Conservation (phyloP, 345 rosid genomes). For the Brassica nigra region DNA sequence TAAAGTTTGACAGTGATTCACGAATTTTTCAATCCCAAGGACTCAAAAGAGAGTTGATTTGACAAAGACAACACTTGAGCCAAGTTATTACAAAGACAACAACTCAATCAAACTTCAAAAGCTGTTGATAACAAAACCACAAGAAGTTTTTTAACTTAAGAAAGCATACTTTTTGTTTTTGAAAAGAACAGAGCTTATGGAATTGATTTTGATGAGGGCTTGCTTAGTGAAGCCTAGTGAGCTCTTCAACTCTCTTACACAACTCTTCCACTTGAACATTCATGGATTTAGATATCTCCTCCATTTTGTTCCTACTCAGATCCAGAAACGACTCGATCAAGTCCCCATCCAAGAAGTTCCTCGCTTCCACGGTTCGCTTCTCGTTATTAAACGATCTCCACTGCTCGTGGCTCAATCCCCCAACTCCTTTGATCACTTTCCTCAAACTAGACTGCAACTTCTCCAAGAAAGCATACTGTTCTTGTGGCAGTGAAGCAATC, state of each 20-base stretch:
- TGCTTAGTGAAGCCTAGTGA: slow-evolving; percentile 82
- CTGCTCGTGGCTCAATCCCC: slow-evolving; percentile 95
- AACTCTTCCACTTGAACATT: slow-evolving; percentile 44
- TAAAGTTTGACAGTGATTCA: background rate
- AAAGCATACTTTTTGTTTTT: background rate
- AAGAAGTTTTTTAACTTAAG: background rate
- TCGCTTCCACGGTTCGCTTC: slow-evolving; percentile 85
- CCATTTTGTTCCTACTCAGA: slow-evolving; percentile 78
- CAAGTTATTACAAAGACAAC: slow-evolving; percentile 18
- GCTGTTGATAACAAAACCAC: slow-evolving; percentile 1
- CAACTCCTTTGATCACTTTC: slow-evolving; percentile 93
- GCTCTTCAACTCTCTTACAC: slow-evolving; percentile 77
- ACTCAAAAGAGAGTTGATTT: background rate
- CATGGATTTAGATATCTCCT: slow-evolving; percentile 75
- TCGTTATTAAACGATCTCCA: slow-evolving; percentile 96
- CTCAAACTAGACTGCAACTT: slow-evolving; percentile 80
- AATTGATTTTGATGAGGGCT: slow-evolving; percentile 1
- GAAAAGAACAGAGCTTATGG: slow-evolving; percentile 5
- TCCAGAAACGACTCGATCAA: slow-evolving; percentile 90
- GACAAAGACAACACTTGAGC: background rate
- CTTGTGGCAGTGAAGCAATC: slow-evolving; percentile 90
- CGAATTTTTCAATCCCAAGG: background rate
- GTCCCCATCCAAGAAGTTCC: slow-evolving; percentile 89
- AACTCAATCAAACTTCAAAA: slow-evolving; percentile 16
- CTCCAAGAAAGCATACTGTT: slow-evolving; percentile 75